A percentile compares a stretch with the other conserved stretches of the same genome.
Evolutionary conservation across 2,329 filamentous ascomycete genomes (phyloP).

Genomic region (Blumeriella jaapii): DNA sequence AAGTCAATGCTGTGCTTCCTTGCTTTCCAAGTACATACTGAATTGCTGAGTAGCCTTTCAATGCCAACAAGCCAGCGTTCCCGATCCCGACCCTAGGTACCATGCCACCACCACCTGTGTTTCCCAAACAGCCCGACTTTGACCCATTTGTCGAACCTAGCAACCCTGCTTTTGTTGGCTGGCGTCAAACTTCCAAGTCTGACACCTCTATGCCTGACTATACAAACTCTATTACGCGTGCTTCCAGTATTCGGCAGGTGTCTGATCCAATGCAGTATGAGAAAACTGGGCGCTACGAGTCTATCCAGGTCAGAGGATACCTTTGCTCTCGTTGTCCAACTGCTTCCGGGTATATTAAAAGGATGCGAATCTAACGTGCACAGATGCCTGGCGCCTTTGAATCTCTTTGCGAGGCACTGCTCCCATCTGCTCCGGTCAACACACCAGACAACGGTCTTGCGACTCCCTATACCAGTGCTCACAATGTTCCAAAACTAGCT

Average conservation of each 20-base stretch:
- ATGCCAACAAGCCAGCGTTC: constrained; percentile 11
- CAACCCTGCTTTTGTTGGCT: constrained; percentile 15
- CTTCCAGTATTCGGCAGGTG: constrained; percentile 28
- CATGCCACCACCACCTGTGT: constrained; percentile 15
- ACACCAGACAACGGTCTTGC: constrained; percentile 17
- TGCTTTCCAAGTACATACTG: too few relatives aligned
- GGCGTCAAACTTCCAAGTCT: constrained; percentile 28
- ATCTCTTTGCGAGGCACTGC: constrained; percentile 23
- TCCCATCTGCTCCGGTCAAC: constrained; percentile 21
- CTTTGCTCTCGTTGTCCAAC: too few relatives aligned
- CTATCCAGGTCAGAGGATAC: too few relatives aligned
- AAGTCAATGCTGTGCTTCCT: too few relatives aligned
- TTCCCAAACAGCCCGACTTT: constrained; percentile 24
- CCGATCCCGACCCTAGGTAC: constrained; percentile 24
- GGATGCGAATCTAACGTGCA: constrained; percentile 14
- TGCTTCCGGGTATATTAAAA: too few relatives aligned
- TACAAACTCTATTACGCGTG: constrained; percentile 18
- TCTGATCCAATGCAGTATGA: constrained; percentile 23
- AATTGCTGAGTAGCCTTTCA: too few relatives aligned
- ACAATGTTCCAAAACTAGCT: constrained; percentile 2
- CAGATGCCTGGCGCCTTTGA: constrained; percentile 22
- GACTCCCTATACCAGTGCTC: background rate
- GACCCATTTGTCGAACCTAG: constrained; percentile 32
- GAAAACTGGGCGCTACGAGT: constrained; percentile 14
- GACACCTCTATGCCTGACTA: constrained; percentile 40